Evolutionary conservation across 202 grass and related monocot genomes (phyloP), one percentile per base, ranked within the genome.

Genomic region (Hordeum pubiflorum): DNA sequence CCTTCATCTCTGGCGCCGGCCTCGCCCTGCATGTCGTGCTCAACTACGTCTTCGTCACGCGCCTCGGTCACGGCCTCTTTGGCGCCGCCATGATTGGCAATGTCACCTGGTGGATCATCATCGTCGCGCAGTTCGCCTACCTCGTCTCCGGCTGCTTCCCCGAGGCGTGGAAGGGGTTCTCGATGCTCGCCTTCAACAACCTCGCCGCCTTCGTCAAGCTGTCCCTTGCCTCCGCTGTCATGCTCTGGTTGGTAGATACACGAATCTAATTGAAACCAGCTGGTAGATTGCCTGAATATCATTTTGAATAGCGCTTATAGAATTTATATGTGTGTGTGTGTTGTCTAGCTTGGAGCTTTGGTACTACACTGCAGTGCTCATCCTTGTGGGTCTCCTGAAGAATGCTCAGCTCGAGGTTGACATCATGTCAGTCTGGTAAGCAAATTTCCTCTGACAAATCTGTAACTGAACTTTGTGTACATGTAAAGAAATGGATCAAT

Each of bases 321-420:
- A 8, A 23, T 21, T 40, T 9, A 2, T 59, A 43, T 17, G 17
- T 62, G 23, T n/a, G 37, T 32, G 5, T 12, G 18, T 38, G 14
- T 29, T 79, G 24, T 48, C 1, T 37, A 93, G 91, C 77, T 86
- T 93, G 83, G 91, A 93, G 82, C 91, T 93, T 1, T 93, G 91
- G 91, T 93, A 93, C 73, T 93, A 91, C 86, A 86, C 86, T 57
- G 91, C 87, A 56, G 91, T 91, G 62, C 75, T 90, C 58, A 88
- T 93, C 58, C 82, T 93, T 44, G 91, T 93, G 17, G 91, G 91
- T 13, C 77, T 85, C 60, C 77, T 93, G 0, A 86, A 84, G 67
- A 86, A 91, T 61, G 74, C 91, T 2, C 23, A 81, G 39, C 84
- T 91, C 60, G 79, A 87, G 77, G 75, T 93, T 63, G 91, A 87